Percentiles rank a stretch among this genome's conserved stretches.
Conservation (phyloP, 2,329 filamentous ascomycete species). For the Xylariaceae sp. region DNA sequence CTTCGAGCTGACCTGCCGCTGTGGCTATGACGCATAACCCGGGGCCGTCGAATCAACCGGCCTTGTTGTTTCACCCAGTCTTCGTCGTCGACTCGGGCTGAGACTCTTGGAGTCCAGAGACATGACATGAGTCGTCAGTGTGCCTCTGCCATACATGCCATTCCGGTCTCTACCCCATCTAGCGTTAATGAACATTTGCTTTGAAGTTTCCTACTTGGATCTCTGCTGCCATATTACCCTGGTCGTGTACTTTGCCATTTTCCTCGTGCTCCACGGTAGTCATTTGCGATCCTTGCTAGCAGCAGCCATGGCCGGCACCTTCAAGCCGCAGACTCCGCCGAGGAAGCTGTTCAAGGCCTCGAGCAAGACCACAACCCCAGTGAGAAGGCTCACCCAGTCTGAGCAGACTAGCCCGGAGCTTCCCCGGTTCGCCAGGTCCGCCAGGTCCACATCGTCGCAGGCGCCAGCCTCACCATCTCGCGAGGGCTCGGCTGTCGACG, state of each 20-base stretch:
- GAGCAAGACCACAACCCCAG: constrained; percentile 22
- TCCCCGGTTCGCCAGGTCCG: background rate
- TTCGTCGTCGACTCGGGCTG: too few species aligned
- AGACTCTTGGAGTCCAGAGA: too few species aligned
- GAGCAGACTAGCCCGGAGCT: background rate
- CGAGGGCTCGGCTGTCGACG: constrained; percentile 5
- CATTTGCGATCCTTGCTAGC: constrained; percentile 11
- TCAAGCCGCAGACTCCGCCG: constrained; percentile 21
- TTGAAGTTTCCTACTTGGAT: constrained; percentile 8
- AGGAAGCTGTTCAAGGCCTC: constrained; percentile 27
- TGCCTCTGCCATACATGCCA: too few species aligned
- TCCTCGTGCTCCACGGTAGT: constrained; percentile 15
- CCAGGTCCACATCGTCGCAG: constrained; percentile 3
- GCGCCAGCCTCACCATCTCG: constrained; percentile 2
- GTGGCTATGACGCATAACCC: too few species aligned
- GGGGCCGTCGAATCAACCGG: too few species aligned
- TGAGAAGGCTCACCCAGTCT: constrained; percentile 9
- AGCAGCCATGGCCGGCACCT: constrained; percentile 19
- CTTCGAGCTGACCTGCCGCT: too few species aligned
- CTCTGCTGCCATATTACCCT: constrained; percentile 16
- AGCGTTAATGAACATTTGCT: background rate
- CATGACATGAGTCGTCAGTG: too few species aligned
- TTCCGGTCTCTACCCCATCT: background rate
- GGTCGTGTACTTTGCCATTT: constrained; percentile 16
- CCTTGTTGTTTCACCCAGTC: too few species aligned